Conservation (phyloP, 176 grass and related monocot species). For the Guadua angustifolia region DNA sequence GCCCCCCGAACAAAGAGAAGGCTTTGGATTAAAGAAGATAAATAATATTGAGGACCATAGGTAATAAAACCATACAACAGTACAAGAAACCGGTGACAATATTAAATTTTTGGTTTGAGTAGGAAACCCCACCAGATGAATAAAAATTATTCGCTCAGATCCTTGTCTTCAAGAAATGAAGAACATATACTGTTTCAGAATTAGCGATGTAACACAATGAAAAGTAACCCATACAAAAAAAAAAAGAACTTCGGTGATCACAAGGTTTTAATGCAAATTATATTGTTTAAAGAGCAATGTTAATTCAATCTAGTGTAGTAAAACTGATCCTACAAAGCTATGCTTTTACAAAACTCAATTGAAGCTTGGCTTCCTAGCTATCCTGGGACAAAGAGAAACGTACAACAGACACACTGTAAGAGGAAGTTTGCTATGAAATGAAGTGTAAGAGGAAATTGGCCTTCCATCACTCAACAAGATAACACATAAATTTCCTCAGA, state of each 20-base stretch:
- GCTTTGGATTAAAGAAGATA: not conserved
- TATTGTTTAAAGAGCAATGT: not conserved
- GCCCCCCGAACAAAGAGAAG: not conserved
- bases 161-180: not conserved
- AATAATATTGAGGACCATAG: not conserved
- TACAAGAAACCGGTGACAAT: not conserved
- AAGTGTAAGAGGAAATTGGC: not conserved
- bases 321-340: not conserved
- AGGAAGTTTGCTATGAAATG: not conserved
- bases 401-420: not conserved
- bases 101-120: not conserved
- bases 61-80: constrained; percentile 14
- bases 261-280: not conserved
- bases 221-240: not conserved
- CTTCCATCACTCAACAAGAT: not conserved
- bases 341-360: not conserved
- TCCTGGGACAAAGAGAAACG: not conserved
- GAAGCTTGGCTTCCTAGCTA: not conserved
- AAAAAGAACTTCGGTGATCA: not conserved
- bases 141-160: not conserved
- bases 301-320: not conserved
- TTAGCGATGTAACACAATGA: not conserved
- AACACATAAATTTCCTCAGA: not conserved
- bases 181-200: not conserved
- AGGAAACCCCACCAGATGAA: not conserved